Base-by-base conservation (phyloP, 495 filamentous ascomycete species). In the Hamigera avellanea region DNA sequence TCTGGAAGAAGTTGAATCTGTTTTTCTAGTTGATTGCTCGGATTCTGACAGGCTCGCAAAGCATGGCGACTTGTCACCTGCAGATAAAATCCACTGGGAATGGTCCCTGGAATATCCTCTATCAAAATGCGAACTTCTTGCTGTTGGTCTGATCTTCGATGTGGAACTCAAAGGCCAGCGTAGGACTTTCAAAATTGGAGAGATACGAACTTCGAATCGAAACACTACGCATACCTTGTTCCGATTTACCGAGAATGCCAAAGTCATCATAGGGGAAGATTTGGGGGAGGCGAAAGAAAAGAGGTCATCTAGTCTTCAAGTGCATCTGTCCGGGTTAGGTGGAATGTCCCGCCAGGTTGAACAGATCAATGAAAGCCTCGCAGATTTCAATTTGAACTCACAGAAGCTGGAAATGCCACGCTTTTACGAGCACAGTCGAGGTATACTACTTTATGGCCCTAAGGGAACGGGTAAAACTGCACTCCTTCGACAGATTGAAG, bases 391-490 rank as follows among this genome's bases (percentile, higher is more conserved):
- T 34, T 41, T 45, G 3, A 40, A 45, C 39, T 39, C 49, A 40
- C 52, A 44, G 14, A 49, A 35, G 19, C 45, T 56, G n/a, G 45
- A 28, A 13, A 61, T 70, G 59, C 71, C 61, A 38, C 36, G 45
- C 25, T 67, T 53, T 37, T 68, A 61, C 35, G 57, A 59, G 34
- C 49, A 56, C 43, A 56, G 58, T 43, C 57, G 70, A 26, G 70
- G 77, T 19, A 72, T 91, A 32, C 61, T 94, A 41, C 64, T 98
- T 29, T 76, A 91, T 61, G 86, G 91, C 30, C 74, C 82, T 34
- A 76, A 83, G 45, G 81, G 91, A 40, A 91, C 81, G 0, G 87
- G 87, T 2, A 95, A 93, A 54, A 78, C 75, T 12, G 61, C 79
- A 39, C 61, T 93, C 10, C 56, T 94, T 2, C 50, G 75, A 18